Evolutionary conservation across 2,329 filamentous ascomycete genomes (phyloP).

Genomic region (Sclerotiophoma versabilis): DNA sequence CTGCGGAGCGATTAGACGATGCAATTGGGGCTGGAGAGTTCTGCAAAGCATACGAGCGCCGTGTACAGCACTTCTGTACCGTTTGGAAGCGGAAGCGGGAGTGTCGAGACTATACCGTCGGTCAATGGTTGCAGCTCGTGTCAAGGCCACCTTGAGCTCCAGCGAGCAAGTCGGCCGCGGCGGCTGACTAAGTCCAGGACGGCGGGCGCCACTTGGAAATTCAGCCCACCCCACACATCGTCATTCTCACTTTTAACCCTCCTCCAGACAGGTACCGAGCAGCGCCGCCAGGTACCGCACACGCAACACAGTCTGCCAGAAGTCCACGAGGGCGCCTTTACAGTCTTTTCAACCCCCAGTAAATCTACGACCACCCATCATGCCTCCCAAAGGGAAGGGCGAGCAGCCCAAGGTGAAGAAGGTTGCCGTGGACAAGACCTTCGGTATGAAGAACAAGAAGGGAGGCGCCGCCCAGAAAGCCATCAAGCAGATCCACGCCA

Average conservation of each 20-base stretch:
- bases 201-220: conserved; percentile 29
- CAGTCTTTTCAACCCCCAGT: conserved; percentile 12
- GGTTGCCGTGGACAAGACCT: conserved; percentile 89
- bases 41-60: conserved; percentile 6
- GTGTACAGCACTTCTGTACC: not conserved
- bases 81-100: conserved; percentile 8
- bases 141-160: conserved; percentile 38
- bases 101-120: conserved; percentile 7
- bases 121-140: conserved; percentile 12
- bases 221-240: conserved; percentile 40
- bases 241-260: conserved; percentile 47
- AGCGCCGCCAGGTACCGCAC: conserved; percentile 25
- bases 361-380: conserved; percentile 52
- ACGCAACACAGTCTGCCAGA: conserved; percentile 4
- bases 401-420: conserved; percentile 62
- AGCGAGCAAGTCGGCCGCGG: not conserved
- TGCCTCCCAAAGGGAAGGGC: conserved; percentile 72
- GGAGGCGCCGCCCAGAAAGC: conserved; percentile 87
- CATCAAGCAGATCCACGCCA: conserved; percentile 79
- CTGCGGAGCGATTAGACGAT: conserved; percentile 26
- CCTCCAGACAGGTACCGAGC: conserved; percentile 22
- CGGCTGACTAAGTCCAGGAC: conserved; percentile 6
- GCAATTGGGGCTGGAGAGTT: not conserved
- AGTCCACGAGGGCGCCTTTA: conserved; percentile 14
- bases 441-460: conserved; percentile 99